phyloP scores from a whole-genome alignment of 805 yeast genomes.

The Myxozyma vanderwaltii region DNA sequence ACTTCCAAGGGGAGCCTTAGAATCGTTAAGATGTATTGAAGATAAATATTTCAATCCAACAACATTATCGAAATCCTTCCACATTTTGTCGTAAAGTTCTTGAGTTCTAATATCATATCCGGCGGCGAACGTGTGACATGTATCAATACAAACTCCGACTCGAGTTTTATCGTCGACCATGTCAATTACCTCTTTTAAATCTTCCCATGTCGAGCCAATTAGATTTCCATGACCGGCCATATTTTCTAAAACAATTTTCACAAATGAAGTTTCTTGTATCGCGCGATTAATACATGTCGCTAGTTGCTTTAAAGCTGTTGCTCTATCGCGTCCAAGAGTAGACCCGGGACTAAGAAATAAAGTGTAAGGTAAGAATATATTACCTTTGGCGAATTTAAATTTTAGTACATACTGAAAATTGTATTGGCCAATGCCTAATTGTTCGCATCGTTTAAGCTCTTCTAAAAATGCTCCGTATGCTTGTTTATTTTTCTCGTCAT shows the following conservation, averaged over 20 bases:
- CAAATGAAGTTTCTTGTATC: slow-evolving; percentile 68
- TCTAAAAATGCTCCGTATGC: slow-evolving; percentile 79
- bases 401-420: slow-evolving; percentile 62
- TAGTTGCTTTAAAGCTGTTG: slow-evolving; percentile 62
- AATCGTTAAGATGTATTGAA: slow-evolving; percentile 89
- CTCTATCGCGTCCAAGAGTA: slow-evolving; percentile 69
- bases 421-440: slow-evolving; percentile 77
- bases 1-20: slow-evolving; percentile 89
- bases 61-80: slow-evolving; percentile 71
- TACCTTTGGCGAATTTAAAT: neutral
- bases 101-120: slow-evolving; percentile 82
- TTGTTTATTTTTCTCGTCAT: slow-evolving; percentile 70
- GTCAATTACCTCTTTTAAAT: slow-evolving; percentile 71
- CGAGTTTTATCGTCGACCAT: slow-evolving; percentile 77
- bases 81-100: slow-evolving; percentile 61
- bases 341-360: slow-evolving; percentile 59
- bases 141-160: slow-evolving; percentile 95
- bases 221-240: slow-evolving; percentile 98
- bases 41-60: slow-evolving; percentile 75
- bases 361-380: neutral
- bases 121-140: slow-evolving; percentile 92
- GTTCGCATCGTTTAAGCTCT: slow-evolving; percentile 85
- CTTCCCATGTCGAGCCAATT: slow-evolving; percentile 80
- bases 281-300: slow-evolving; percentile 83
- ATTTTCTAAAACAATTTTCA: slow-evolving; percentile 87